phyloP scores from a whole-genome alignment of 805 yeast genomes.

The Dipodascus albidus region DNA sequence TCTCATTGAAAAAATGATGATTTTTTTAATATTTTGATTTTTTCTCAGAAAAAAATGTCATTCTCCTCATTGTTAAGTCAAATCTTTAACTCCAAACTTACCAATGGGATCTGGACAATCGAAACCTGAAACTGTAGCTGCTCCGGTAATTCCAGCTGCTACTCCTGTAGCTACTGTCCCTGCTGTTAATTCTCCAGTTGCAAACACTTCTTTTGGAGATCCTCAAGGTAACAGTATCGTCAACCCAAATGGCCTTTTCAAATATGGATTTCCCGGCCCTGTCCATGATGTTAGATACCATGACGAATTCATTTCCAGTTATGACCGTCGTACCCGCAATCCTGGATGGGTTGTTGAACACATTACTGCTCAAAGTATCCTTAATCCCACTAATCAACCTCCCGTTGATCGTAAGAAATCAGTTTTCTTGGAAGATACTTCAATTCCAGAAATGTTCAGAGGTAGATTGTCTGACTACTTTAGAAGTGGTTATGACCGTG shows the following conservation, averaged over 20 bases:
- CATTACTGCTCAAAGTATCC: conserved; percentile 60
- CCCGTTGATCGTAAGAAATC: conserved; percentile 66
- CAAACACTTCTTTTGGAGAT: neutral
- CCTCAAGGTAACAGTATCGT: neutral
- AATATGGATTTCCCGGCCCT: conserved; percentile 94
- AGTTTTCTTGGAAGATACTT: conserved; percentile 77
- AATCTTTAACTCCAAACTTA: no score
- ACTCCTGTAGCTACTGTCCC: neutral
- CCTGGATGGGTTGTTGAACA: conserved; percentile 80
- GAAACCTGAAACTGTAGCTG: neutral
- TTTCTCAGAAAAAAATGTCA: no score
- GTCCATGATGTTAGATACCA: conserved; percentile 69
- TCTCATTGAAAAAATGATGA: no score
- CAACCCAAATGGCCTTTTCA: conserved; percentile 15
- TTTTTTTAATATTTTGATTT: no score
- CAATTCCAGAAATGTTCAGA: conserved; percentile 65
- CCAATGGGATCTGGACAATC: conserved; percentile 1
- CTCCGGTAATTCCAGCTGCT: neutral
- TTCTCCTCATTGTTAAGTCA: no score
- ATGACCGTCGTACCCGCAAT: conserved; percentile 71
- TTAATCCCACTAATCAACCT: conserved; percentile 27
- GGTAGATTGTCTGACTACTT: conserved; percentile 76
- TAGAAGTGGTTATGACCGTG: conserved; percentile 92
- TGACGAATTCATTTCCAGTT: conserved; percentile 74
- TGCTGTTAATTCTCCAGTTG: neutral